Conservation (phyloP, 768 basidiomycete genomes). For the Rossbeevera mucosa region DNA sequence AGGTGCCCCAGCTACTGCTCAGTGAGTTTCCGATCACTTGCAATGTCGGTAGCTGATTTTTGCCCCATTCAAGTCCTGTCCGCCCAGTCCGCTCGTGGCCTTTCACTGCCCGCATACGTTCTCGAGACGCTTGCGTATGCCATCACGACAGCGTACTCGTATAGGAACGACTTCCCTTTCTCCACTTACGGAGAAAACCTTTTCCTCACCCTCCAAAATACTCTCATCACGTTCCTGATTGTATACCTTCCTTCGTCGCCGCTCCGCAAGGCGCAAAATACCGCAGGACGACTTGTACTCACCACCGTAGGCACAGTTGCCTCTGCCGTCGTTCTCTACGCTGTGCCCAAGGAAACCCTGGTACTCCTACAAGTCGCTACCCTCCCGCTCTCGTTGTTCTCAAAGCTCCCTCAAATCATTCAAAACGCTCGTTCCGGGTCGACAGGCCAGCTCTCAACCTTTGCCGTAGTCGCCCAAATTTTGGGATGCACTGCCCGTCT, state of each 20-base stretch:
- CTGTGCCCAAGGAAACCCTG: constrained; percentile 47
- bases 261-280: constrained; percentile 24
- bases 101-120: constrained; percentile 81
- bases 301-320: constrained; percentile 32
- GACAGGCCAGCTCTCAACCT: constrained; percentile 91
- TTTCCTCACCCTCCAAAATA: constrained; percentile 87
- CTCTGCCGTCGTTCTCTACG: constrained; percentile 40
- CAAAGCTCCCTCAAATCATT: constrained; percentile 90
- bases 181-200: constrained; percentile 97
- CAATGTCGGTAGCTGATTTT: neutral
- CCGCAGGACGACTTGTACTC: constrained; percentile 29
- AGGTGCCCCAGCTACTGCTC: constrained; percentile 87
- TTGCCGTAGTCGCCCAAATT: constrained; percentile 86
- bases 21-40: constrained; percentile 43
- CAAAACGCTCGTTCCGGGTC: constrained; percentile 71
- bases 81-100: constrained; percentile 75
- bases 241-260: constrained; percentile 50
- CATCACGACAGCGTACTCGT: constrained; percentile 85
- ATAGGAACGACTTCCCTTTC: constrained; percentile 84
- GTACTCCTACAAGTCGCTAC: constrained; percentile 77
- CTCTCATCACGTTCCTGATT: constrained; percentile 85
- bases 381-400: constrained; percentile 86
- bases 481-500: constrained; percentile 86
- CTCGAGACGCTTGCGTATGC: constrained; percentile 90
- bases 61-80: constrained; percentile 54